Percentiles rank a stretch among this genome's conserved stretches.
Conservation (phyloP, 768 basidiomycete species). For the Strobilomyces dryophilus region DNA sequence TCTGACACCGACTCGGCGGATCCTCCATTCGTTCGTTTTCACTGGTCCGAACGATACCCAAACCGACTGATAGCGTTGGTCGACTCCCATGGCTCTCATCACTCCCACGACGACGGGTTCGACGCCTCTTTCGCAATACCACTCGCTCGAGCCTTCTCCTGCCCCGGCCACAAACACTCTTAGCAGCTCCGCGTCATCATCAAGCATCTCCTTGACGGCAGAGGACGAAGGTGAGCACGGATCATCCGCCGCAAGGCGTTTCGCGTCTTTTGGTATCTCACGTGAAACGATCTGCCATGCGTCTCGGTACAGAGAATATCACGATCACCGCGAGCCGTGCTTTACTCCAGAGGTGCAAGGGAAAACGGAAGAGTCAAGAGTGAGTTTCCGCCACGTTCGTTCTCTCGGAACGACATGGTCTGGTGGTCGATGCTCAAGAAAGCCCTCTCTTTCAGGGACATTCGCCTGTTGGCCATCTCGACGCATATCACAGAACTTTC, state of each 20-base stretch:
- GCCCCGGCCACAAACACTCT: slow-evolving; percentile 16
- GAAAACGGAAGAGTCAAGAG: slow-evolving; percentile 63
- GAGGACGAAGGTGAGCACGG: slow-evolving; percentile 60
- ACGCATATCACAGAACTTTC: slow-evolving; percentile 86
- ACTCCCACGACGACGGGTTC: slow-evolving; percentile 24
- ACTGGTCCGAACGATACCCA: slow-evolving; percentile 8
- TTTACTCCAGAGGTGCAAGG: slow-evolving; percentile 38
- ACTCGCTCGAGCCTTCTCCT: slow-evolving; percentile 31
- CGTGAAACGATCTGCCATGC: slow-evolving; percentile 31
- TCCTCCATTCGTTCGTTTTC: slow-evolving; percentile 30
- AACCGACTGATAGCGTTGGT: background rate
- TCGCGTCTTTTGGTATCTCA: slow-evolving; percentile 28
- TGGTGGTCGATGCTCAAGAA: slow-evolving; percentile 27
- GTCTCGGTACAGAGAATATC: slow-evolving; percentile 52
- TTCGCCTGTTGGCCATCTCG: slow-evolving; percentile 72
- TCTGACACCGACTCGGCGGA: slow-evolving; percentile 50
- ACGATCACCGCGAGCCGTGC: slow-evolving; percentile 61
- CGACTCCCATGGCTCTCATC: slow-evolving; percentile 20
- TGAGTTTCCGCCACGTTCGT: slow-evolving; percentile 37
- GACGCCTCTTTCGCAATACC: slow-evolving; percentile 32
- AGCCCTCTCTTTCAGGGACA: slow-evolving; percentile 48
- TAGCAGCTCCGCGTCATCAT: slow-evolving; percentile 36
- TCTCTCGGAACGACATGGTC: slow-evolving; percentile 17
- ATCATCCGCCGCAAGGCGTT: slow-evolving; percentile 23
- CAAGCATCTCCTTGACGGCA: slow-evolving; percentile 48